Evolutionary conservation across 352 stramenopile genomes (phyloP).

Genomic region (Peronospora belbahrii): DNA sequence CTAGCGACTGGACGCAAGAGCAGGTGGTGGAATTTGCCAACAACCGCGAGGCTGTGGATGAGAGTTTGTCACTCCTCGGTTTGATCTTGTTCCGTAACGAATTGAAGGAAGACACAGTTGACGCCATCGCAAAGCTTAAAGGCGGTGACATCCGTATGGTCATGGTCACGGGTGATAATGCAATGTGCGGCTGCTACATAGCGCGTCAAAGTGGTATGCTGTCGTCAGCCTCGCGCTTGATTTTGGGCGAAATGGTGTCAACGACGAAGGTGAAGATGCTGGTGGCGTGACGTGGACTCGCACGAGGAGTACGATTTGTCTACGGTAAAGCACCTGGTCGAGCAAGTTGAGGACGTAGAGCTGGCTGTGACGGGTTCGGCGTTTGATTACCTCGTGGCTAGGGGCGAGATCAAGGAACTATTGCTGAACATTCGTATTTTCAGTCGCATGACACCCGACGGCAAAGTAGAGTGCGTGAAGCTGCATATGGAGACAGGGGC

Average conservation of each 20-base stretch:
- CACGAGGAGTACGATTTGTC: slow-evolving; percentile 27
- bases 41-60: slow-evolving; percentile 66
- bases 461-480: slow-evolving; percentile 69
- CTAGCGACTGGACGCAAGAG: slow-evolving; percentile 21
- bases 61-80: slow-evolving; percentile 52
- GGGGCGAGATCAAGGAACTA: slow-evolving; percentile 47
- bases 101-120: slow-evolving; percentile 55
- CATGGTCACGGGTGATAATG: slow-evolving; percentile 83
- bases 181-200: slow-evolving; percentile 45
- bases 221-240: slow-evolving; percentile 16
- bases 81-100: slow-evolving; percentile 82
- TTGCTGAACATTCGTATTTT: slow-evolving; percentile 71
- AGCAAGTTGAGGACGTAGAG: slow-evolving; percentile 30
- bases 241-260: slow-evolving; percentile 31
- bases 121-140: slow-evolving; percentile 56
- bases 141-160: slow-evolving; percentile 50
- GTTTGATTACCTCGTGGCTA: slow-evolving; percentile 63
- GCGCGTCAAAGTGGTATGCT: slow-evolving; percentile 39
- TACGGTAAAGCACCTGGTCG: slow-evolving; percentile 27
- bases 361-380: slow-evolving; percentile 64
- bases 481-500: slow-evolving; percentile 53
- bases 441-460: slow-evolving; percentile 66
- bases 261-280: slow-evolving; percentile 25
- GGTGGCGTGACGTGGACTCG: slow-evolving; percentile 42
- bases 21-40: slow-evolving; percentile 13